Evolutionary conservation across 495 filamentous ascomycete genomes (phyloP), one percentile per base, ranked within the genome.

Genomic region (Endocarpon pusillum): DNA sequence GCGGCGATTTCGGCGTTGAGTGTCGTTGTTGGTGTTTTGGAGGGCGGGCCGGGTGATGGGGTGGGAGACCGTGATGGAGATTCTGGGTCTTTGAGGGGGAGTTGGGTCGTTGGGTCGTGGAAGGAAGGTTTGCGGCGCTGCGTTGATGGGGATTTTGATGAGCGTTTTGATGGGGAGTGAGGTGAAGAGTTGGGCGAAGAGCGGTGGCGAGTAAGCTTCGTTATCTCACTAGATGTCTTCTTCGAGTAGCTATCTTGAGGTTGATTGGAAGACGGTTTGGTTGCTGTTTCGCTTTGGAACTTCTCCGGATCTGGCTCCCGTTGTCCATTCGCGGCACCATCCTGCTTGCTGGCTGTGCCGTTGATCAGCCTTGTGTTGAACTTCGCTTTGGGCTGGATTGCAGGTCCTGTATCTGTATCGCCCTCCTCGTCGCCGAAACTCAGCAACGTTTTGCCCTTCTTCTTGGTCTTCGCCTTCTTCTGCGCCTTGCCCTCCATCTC

Each of bases 341-440:
- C 23, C 20, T 44, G 39, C 23, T 42, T 41, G 39, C 48, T 25
- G 32, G 49, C 40, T 42, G 55, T 39, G 38, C 58, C 49, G 42
- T 71, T 71, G 14, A 91, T 75, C 26, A 96, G 72, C 33, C 74
- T 75, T 11, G 81, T 72, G 47, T 96, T 92, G 52, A 86, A 94
- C 47, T 94, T 96, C 7, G 79, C 64, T 50, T 92, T 94, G 48
- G 87, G 92, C 3, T 65, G 42, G 3, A 75, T 51, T 20, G 61
- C 47, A n/a, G 68, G 60, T n/a, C 69, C 51, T 4, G 71, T 66
- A 3, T 60, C 59, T 14, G 67, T 72, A 5, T 58, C 69, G n/a
- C 75, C 78, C 2, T 65, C 81, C 33, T 87, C 87, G 10, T 93
- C 87, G 0, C 76, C 86, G 61, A 96, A 96, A 45, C 87, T 94